A percentile compares a stretch with the other conserved stretches of the same genome.
Evolutionary conservation across 768 basidiomycete species (phyloP).

Genomic region (Leccinellum albellum): DNA sequence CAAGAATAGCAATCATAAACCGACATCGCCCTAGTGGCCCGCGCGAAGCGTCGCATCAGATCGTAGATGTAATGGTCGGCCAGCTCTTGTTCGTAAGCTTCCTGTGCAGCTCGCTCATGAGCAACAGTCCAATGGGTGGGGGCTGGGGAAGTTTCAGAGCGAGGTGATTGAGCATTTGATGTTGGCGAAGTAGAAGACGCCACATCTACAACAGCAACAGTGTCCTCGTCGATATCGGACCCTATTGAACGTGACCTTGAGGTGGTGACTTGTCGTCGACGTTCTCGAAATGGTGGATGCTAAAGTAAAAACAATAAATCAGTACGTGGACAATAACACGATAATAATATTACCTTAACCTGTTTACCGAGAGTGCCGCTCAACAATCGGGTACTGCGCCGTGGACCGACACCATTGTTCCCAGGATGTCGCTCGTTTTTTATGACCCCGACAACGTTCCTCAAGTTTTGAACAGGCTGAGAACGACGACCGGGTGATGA

Average conservation of each 20-base stretch:
- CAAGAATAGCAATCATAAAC: slow-evolving; percentile 74
- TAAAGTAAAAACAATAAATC: slow-evolving; percentile 18
- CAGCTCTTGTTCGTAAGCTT: slow-evolving; percentile 63
- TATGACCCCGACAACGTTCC: slow-evolving; percentile 46
- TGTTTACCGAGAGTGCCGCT: slow-evolving; percentile 54
- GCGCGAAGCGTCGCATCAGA: slow-evolving; percentile 77
- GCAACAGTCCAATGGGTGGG: slow-evolving; percentile 60
- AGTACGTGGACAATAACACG: slow-evolving; percentile 3
- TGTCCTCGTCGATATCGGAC: slow-evolving; percentile 71
- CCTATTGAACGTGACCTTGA: slow-evolving; percentile 60
- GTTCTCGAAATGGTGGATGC: slow-evolving; percentile 46
- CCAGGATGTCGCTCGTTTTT: slow-evolving; percentile 49
- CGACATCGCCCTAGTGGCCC: slow-evolving; percentile 70
- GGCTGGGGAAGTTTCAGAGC: slow-evolving; percentile 60
- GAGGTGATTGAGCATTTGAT: slow-evolving; percentile 54
- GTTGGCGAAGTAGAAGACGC: slow-evolving; percentile 61
- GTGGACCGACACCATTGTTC: slow-evolving; percentile 45
- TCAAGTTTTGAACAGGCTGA: slow-evolving; percentile 68
- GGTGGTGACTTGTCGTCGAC: slow-evolving; percentile 53
- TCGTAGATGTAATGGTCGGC: slow-evolving; percentile 84
- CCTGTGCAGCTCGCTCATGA: slow-evolving; percentile 70
- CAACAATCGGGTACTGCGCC: slow-evolving; percentile 73
- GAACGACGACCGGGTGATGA: slow-evolving; percentile 80
- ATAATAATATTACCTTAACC: slow-evolving; percentile 47
- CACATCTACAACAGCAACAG: slow-evolving; percentile 41